These are phyloP conservation scores for Furcasterigmium furcatum DNA, from an alignment of 2,329 filamentous ascomycete genomes.

Conservation along the genomic window DNA sequence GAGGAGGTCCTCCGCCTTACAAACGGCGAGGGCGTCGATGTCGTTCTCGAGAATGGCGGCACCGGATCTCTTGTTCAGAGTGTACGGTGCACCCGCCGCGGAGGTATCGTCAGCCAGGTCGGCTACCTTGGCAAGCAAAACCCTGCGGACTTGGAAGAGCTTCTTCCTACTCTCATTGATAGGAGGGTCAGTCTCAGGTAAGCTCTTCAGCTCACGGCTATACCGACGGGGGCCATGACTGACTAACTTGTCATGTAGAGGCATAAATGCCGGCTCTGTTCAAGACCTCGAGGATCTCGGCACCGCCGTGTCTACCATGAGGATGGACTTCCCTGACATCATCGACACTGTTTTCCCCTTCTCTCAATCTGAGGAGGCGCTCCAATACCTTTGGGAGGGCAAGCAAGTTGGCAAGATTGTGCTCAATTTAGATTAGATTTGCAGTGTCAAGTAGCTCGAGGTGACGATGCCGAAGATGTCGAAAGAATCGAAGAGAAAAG, in stretches of 20 bases:
- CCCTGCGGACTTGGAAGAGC: slow-evolving; percentile 22
- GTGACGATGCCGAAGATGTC: too few relatives aligned
- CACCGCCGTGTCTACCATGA: slow-evolving; percentile 25
- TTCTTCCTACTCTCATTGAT: slow-evolving; percentile 32
- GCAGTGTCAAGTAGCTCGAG: too few relatives aligned
- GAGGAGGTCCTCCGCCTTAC: slow-evolving; percentile 27
- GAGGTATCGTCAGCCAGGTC: slow-evolving; percentile 37
- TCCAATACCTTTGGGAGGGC: slow-evolving; percentile 36
- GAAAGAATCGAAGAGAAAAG: too few relatives aligned
- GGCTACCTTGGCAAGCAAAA: slow-evolving; percentile 32
- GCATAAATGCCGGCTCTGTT: slow-evolving; percentile 36
- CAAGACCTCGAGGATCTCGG: slow-evolving; percentile 34
- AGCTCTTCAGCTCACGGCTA: not conserved
- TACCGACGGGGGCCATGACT: not conserved
- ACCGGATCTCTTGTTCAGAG: slow-evolving; percentile 30
- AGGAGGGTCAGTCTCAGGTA: slow-evolving; percentile 26
- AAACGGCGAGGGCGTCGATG: slow-evolving; percentile 25
- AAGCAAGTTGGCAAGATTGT: slow-evolving; percentile 40
- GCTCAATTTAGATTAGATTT: not conserved
- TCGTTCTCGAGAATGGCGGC: slow-evolving; percentile 36
- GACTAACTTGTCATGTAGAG: slow-evolving; percentile 15
- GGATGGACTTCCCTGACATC: slow-evolving; percentile 31
- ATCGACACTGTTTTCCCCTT: slow-evolving; percentile 33
- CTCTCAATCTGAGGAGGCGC: slow-evolving; percentile 34
- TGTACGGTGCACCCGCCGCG: slow-evolving; percentile 33